phyloP scores from a whole-genome alignment of 805 yeast genomes.

The Monosporozyma aerobia region DNA sequence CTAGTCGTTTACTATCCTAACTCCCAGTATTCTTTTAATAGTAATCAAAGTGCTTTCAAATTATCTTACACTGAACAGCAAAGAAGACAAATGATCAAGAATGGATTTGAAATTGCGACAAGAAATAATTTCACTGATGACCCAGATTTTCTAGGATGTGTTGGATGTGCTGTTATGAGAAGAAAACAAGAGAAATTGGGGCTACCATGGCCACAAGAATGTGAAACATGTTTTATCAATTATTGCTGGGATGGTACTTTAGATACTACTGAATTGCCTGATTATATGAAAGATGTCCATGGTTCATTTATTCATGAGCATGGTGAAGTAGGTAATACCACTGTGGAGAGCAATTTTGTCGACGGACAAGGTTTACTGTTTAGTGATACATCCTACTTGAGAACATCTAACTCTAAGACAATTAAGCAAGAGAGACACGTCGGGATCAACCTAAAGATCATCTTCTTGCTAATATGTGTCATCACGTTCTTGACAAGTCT shows the following conservation, averaged over 20 bases:
- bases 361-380: background rate
- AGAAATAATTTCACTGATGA: conserved; percentile 61
- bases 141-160: conserved; percentile 59
- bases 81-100: conserved; percentile 50
- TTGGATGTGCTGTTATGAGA: conserved; percentile 75
- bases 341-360: background rate
- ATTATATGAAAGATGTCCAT: conserved; percentile 10
- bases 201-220: conserved; percentile 52
- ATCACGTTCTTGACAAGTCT: conserved; percentile 9
- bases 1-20: conserved; percentile 69
- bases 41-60: conserved; percentile 70
- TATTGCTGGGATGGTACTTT: conserved; percentile 58
- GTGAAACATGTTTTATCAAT: conserved; percentile 57
- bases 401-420: conserved; percentile 7
- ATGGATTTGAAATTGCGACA: conserved; percentile 66
- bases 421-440: conserved; percentile 1
- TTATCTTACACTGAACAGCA: conserved; percentile 52
- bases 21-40: conserved; percentile 49
- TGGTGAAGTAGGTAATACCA: conserved; percentile 3
- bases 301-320: conserved; percentile 12
- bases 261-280: conserved; percentile 27
- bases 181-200: conserved; percentile 65
- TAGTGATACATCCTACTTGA: conserved; percentile 5
- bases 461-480: conserved; percentile 8
- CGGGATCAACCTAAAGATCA: conserved; percentile 7